These are phyloP conservation scores for Chenopodium quinoa DNA, from an alignment of 148 eudicot species.

Conservation along the genomic window DNA sequence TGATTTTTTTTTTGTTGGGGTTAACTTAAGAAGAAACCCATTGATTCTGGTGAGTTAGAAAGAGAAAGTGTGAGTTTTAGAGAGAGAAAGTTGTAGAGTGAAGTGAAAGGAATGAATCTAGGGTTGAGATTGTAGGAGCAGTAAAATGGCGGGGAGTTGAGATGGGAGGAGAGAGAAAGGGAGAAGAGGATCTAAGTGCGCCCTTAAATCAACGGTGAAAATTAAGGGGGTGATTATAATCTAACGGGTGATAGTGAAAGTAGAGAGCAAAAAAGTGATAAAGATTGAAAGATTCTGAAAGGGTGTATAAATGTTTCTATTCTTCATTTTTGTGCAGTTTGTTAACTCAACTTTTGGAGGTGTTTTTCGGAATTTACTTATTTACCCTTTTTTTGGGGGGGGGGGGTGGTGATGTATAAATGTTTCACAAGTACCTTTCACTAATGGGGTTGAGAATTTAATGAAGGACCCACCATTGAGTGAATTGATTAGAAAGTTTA, in stretches of 20 bases:
- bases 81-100: slow-evolving; percentile 6
- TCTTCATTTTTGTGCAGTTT: background rate
- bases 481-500: slow-evolving; percentile 2
- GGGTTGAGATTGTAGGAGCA: slow-evolving; percentile 23
- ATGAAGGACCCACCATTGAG: slow-evolving; percentile 8
- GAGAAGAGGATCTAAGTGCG: slow-evolving; percentile 13
- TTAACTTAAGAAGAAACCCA: slow-evolving; percentile 15
- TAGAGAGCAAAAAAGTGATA: background rate
- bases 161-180: background rate
- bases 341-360: slow-evolving; percentile 2
- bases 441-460: background rate
- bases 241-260: slow-evolving; percentile 19
- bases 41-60: background rate
- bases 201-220: slow-evolving; percentile 16
- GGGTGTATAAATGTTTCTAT: slow-evolving; percentile 8
- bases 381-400: background rate
- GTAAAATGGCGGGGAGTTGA: slow-evolving; percentile 15
- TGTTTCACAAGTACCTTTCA: too few relatives aligned
- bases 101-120: slow-evolving; percentile 11
- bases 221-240: background rate
- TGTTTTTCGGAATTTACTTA: background rate
- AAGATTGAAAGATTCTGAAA: slow-evolving; percentile 8
- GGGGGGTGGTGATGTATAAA: background rate
- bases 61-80: slow-evolving; percentile 3
- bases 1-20: background rate